Conservation (phyloP, 805 yeast genomes). For the Spathaspora hagerdaliae region DNA sequence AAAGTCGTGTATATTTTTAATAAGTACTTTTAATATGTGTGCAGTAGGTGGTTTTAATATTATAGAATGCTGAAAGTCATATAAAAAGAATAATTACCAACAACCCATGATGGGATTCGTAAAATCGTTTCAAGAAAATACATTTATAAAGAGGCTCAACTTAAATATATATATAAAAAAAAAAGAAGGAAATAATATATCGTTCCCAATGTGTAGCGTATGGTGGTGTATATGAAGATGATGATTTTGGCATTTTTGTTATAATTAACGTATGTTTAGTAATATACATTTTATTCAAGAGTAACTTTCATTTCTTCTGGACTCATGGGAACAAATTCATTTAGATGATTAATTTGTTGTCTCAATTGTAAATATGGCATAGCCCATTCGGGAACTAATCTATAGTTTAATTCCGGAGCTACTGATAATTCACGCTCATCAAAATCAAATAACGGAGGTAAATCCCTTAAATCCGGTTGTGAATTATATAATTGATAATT, state of each 20-base stretch:
- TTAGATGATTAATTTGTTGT: slow-evolving; percentile 21
- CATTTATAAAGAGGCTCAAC: no score
- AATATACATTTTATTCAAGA: slow-evolving; percentile 20
- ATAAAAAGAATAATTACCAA: neutral
- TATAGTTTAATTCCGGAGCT: slow-evolving; percentile 33
- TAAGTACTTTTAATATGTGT: no score
- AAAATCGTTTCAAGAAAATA: no score
- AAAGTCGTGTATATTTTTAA: no score
- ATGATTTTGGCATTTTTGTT: no score
- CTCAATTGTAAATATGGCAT: slow-evolving; percentile 17
- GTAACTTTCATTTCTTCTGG: slow-evolving; percentile 33
- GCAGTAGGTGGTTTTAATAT: no score
- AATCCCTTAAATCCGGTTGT: slow-evolving; percentile 38
- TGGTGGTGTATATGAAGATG: no score
- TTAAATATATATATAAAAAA: no score
- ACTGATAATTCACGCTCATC: slow-evolving; percentile 48
- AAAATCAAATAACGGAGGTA: slow-evolving; percentile 52
- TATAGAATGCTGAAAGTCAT: neutral
- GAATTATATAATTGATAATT: slow-evolving; percentile 35
- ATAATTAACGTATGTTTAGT: no score
- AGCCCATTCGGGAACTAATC: slow-evolving; percentile 41
- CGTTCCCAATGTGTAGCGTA: no score
- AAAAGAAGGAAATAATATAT: no score
- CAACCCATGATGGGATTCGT: neutral
- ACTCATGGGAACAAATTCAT: slow-evolving; percentile 37